A percentile compares a stretch with the other conserved stretches of the same genome.
phyloP scores from a whole-genome alignment of 2,329 filamentous ascomycete genomes.

The Monilinia aucupariae region DNA sequence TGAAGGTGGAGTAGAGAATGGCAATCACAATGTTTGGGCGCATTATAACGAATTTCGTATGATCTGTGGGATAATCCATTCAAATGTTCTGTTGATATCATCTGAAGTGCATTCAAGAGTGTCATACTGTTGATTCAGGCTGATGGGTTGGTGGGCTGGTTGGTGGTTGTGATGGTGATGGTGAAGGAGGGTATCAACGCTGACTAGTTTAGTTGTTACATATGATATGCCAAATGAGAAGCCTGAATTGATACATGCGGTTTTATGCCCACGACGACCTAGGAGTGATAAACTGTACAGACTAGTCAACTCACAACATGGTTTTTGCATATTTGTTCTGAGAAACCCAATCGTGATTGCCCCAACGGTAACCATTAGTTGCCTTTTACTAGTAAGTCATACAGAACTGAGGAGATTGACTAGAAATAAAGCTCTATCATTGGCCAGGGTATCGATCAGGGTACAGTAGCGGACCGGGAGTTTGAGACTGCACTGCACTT shows the following conservation, averaged over 20 bases:
- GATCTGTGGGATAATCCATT: slow-evolving; percentile 2
- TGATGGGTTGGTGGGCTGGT: slow-evolving; percentile 3
- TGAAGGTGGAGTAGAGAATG: not conserved
- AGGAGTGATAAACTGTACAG: not conserved
- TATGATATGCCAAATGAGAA: slow-evolving; percentile 7
- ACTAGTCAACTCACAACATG: not conserved
- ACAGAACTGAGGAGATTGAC: not conserved
- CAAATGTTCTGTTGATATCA: slow-evolving; percentile 4
- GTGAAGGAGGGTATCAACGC: not conserved
- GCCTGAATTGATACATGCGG: not conserved
- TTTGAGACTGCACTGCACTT: slow-evolving; percentile 15
- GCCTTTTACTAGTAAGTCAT: not conserved
- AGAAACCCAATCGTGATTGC: not conserved
- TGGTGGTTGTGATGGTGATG: slow-evolving; percentile 1
- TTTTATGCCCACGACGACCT: not conserved
- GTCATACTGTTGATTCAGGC: not conserved
- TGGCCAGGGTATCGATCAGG: slow-evolving; percentile 3
- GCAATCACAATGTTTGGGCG: not conserved
- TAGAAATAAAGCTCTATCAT: slow-evolving; percentile 14
- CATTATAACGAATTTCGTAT: slow-evolving; percentile 9
- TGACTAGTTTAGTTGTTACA: slow-evolving; percentile 5
- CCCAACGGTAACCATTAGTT: not conserved
- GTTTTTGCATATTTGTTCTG: not conserved
- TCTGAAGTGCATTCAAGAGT: not conserved
- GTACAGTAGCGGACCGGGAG: slow-evolving; percentile 5